Evolutionary conservation across 352 stramenopile genomes (phyloP), one percentile per base, ranked within the genome.

Genomic region (Phytophthora podocarpi): DNA sequence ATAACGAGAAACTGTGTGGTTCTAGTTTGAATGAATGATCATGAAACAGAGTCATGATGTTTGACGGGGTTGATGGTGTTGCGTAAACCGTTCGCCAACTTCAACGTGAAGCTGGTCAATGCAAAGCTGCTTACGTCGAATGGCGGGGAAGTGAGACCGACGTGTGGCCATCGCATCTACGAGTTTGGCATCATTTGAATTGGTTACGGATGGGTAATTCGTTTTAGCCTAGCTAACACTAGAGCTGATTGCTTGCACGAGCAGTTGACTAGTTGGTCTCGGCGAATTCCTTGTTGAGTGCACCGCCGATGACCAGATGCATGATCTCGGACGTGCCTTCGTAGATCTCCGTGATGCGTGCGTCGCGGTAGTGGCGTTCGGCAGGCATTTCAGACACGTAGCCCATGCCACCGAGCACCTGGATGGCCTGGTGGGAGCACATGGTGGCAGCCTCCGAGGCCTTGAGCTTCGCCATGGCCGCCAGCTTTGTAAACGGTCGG

Each of bases 361-460:
- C 97, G 74, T 99, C 96, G 42, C 97, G 85, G 81, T 99, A 99
- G 78, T 98, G 89, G 57, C 97, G 87, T 61, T 99, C 97, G 0
- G 96, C 97, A 12, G 97, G 97, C 96, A 99, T 99, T 46, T 99
- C 97, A 15, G 81, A 95, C 21, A 99, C 97, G 70, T 98, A 99
- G 30, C 96, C 96, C 92, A 98, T 98, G 28, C 83, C 82, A 15
- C 96, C 92, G 7, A 98, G 81, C 26, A 99, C 90, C 78, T 99
- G 96, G 74, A 99, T 99, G 20, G 95, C 85, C 73, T 98, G 93
- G 76, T 99, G 97, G 45, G 90, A 82, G 68, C 89, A 98, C 88
- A 98, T 97, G 3, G 97, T 99, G 13, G 97, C 95, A 15, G 91
- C 91, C 73, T 99, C 96, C 41, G 86, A 97, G 0, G 97, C 97